Evolutionary conservation across 2,329 filamentous ascomycete species (phyloP).

Genomic region (Cordyceps javanica): DNA sequence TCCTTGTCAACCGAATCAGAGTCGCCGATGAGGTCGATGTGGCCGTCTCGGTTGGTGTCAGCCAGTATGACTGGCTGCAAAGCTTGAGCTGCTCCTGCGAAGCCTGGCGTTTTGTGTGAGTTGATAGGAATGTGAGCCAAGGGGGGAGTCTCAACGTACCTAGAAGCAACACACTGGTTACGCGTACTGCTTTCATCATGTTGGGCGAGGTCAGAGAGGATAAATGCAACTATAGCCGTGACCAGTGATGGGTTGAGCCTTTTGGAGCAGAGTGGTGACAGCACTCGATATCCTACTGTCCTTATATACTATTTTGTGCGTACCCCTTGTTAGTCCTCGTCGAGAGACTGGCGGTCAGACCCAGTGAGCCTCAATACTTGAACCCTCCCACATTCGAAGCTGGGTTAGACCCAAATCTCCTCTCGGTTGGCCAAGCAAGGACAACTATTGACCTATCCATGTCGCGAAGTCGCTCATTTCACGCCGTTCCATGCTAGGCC

Average conservation of each 20-base stretch:
- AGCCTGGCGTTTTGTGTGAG: neutral
- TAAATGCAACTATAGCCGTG: neutral
- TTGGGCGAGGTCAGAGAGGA: neutral
- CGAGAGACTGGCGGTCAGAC: too few species aligned
- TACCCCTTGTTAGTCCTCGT: too few species aligned
- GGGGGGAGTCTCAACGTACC: neutral
- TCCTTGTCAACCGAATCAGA: slow-evolving; percentile 21
- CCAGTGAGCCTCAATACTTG: too few species aligned
- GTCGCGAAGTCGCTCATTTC: neutral
- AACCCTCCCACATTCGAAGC: neutral
- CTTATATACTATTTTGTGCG: neutral
- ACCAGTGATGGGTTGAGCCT: neutral
- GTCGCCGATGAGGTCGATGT: slow-evolving; percentile 18
- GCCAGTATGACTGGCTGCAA: slow-evolving; percentile 20
- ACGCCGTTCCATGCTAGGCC: neutral
- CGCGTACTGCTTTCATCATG: neutral
- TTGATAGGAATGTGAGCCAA: neutral
- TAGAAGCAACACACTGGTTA: neutral
- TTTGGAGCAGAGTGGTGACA: neutral
- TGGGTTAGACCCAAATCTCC: neutral
- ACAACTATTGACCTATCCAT: neutral
- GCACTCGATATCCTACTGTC: neutral
- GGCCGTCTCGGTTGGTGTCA: slow-evolving; percentile 33
- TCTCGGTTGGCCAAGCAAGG: neutral
- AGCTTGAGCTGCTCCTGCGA: neutral